Conservation (phyloP, 2,329 filamentous ascomycete genomes). For the Penicillium corylophilum region DNA sequence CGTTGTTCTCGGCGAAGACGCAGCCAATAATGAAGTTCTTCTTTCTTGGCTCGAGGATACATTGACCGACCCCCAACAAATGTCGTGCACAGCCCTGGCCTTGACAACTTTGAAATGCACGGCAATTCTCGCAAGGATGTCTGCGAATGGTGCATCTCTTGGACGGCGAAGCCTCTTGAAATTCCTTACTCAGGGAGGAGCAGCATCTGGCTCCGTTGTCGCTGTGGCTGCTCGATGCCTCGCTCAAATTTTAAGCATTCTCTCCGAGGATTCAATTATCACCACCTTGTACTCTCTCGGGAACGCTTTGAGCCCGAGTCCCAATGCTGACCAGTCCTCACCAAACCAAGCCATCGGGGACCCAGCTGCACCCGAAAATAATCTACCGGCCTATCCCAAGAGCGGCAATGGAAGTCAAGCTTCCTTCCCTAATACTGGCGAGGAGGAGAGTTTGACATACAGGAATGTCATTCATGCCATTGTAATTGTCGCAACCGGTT, state of each 20-base stretch:
- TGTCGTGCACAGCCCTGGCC: slow-evolving; percentile 75
- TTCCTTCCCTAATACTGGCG: slow-evolving; percentile 70
- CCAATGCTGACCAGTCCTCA: slow-evolving; percentile 49
- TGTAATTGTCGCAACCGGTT: slow-evolving; percentile 79
- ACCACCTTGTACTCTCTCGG: slow-evolving; percentile 95
- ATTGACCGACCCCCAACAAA: slow-evolving; percentile 74
- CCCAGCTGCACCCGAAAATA: slow-evolving; percentile 48
- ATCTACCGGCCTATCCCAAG: slow-evolving; percentile 44
- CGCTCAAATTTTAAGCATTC: slow-evolving; percentile 73
- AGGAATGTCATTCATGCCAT: slow-evolving; percentile 93
- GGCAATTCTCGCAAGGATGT: slow-evolving; percentile 75
- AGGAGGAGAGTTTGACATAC: slow-evolving; percentile 77
- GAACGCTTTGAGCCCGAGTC: slow-evolving; percentile 80
- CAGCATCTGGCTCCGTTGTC: slow-evolving; percentile 64
- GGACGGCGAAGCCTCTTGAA: slow-evolving; percentile 78
- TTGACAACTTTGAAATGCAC: slow-evolving; percentile 76
- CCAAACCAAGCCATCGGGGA: slow-evolving; percentile 32
- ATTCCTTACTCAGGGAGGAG: slow-evolving; percentile 81
- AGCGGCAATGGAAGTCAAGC: slow-evolving; percentile 51
- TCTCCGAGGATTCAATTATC: slow-evolving; percentile 91
- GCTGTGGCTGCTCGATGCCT: slow-evolving; percentile 79
- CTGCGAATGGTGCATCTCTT: slow-evolving; percentile 68
- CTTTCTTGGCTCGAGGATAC: slow-evolving; percentile 84
- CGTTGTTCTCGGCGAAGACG: slow-evolving; percentile 74
- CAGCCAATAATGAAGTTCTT: slow-evolving; percentile 74